phyloP scores from a whole-genome alignment of 768 basidiomycete genomes.

The Lactarius hatsudake region DNA sequence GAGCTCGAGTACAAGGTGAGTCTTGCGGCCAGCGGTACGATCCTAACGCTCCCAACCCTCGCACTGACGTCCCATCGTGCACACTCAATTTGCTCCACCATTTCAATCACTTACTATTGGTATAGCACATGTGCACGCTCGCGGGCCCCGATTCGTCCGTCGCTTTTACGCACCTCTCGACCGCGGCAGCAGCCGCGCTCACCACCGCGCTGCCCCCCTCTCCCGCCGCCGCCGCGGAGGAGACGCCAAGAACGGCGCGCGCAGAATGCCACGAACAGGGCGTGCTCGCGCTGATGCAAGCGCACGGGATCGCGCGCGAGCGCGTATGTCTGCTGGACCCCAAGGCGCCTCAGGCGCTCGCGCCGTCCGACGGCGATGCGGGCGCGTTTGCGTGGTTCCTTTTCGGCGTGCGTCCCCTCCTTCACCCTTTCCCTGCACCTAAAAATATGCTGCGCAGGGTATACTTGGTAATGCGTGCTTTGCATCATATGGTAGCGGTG shows the following conservation, averaged over 20 bases:
- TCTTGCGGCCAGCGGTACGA: not conserved
- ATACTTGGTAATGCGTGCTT: conserved; percentile 49
- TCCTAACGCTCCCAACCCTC: not conserved
- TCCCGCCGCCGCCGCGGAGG: not conserved
- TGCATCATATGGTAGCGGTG: not conserved
- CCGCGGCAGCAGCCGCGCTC: conserved; percentile 60
- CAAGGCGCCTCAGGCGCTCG: conserved; percentile 64
- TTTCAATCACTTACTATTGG: too few relatives aligned
- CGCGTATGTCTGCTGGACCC: conserved; percentile 94
- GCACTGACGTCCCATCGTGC: not conserved
- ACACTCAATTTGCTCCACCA: too few relatives aligned
- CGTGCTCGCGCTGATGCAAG: conserved; percentile 59
- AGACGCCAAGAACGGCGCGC: conserved; percentile 18
- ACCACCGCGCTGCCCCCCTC: conserved; percentile 27
- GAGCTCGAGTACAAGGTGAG: conserved; percentile 83
- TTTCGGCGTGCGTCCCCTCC: conserved; percentile 54
- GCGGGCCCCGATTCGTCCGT: conserved; percentile 65
- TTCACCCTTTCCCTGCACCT: too few relatives aligned
- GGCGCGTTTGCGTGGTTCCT: conserved; percentile 80
- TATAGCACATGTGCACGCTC: conserved; percentile 79
- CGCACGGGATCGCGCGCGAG: conserved; percentile 41
- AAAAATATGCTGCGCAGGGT: conserved; percentile 40
- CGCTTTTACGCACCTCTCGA: conserved; percentile 85
- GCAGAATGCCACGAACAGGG: conserved; percentile 46
- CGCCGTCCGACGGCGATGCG: conserved; percentile 71